These are phyloP conservation scores for Aspergillus ochraceus DNA, from an alignment of 2,329 filamentous ascomycete genomes.

Conservation along the genomic window DNA sequence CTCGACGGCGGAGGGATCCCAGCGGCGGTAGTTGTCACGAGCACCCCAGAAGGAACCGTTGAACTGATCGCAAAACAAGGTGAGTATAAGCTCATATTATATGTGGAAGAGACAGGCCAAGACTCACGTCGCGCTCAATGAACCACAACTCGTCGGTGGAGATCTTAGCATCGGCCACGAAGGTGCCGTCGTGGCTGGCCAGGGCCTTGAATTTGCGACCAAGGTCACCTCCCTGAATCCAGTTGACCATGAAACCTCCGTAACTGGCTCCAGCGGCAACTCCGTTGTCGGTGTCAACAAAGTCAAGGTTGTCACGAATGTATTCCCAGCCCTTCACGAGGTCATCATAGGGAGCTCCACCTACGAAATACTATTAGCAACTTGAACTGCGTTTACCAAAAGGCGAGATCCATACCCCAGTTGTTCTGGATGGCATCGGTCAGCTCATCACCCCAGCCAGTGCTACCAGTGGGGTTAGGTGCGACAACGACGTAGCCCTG, in stretches of 20 bases:
- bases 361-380: conserved; percentile 13
- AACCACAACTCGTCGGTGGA: conserved; percentile 55
- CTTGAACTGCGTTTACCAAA: neutral
- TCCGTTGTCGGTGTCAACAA: conserved; percentile 39
- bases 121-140: conserved; percentile 46
- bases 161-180: conserved; percentile 58
- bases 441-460: conserved; percentile 76
- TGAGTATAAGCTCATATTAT: neutral
- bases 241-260: conserved; percentile 59
- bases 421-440: conserved; percentile 74
- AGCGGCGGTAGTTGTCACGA: conserved; percentile 64
- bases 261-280: conserved; percentile 44
- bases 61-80: conserved; percentile 32
- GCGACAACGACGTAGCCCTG: conserved; percentile 81
- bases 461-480: conserved; percentile 81
- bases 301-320: conserved; percentile 48
- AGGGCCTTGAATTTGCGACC: conserved; percentile 84
- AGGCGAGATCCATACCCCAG: conserved; percentile 62
- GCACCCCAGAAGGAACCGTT: conserved; percentile 54
- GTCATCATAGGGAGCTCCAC: conserved; percentile 69
- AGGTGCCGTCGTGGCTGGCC: conserved; percentile 85
- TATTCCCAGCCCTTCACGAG: conserved; percentile 76
- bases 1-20: conserved; percentile 62
- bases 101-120: neutral
- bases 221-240: conserved; percentile 84